Evolutionary conservation across 2,329 filamentous ascomycete species (phyloP).

Genomic region (Sporothrix dimorphospora): DNA sequence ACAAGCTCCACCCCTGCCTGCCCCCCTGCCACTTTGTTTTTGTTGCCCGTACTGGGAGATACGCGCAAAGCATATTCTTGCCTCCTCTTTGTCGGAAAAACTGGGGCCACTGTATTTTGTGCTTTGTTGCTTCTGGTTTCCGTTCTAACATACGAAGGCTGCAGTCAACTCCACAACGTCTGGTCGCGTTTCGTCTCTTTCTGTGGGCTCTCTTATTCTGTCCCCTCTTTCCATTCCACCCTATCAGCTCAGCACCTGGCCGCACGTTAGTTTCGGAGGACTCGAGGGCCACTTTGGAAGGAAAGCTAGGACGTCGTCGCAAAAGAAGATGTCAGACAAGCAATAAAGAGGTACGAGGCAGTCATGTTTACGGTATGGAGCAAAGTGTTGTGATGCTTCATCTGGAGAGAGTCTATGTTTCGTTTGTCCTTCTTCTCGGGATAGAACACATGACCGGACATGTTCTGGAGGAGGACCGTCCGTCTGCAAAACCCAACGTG

Average conservation of each 20-base stretch:
- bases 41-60: constrained; percentile 23
- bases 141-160: constrained; percentile 3
- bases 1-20: background rate
- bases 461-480: background rate
- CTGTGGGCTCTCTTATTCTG: background rate
- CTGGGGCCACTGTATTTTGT: background rate
- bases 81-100: no score
- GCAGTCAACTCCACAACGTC: constrained; percentile 1
- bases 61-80: constrained; percentile 6
- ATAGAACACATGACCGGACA: constrained; percentile 7
- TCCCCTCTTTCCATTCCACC: background rate
- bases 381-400: background rate
- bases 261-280: constrained; percentile 13
- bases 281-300: no score
- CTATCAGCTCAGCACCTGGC: constrained; percentile 23
- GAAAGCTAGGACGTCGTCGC: no score
- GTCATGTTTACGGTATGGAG: no score
- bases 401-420: no score
- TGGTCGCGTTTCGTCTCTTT: constrained; percentile 13
- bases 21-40: constrained; percentile 2
- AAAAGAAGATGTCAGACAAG: no score
- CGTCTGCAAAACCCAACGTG: background rate
- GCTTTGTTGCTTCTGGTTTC: background rate
- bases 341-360: no score
- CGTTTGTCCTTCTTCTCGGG: background rate